Evolutionary conservation across 352 stramenopile genomes (phyloP), one percentile per base, ranked within the genome.

Genomic region (Pythium scleroteichum): DNA sequence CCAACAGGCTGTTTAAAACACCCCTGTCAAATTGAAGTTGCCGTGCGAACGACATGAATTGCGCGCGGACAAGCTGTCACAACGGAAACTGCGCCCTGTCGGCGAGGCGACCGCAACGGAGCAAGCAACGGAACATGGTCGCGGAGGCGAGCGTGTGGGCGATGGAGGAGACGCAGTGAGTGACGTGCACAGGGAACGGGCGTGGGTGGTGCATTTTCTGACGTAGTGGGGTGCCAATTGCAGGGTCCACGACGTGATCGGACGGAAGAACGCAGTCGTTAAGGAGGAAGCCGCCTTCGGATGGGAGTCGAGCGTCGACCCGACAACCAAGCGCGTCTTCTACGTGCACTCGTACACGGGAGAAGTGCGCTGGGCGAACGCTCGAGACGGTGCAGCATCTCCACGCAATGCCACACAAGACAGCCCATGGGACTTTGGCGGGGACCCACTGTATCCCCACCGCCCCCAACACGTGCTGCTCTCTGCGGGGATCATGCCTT

Each of bases 321-420:
- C 51, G 45, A 68, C 66, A 46, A 75, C 55, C 44, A 84, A 85
- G 22, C 54, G 82, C 27, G 52, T 72, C 23, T 92, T 77, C 62
- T 85, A 81, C 27, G 44, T 88, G 47, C 82, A 92, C 55, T 82
- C 62, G 53, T 81, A 88, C 62, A 92, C 82, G 22, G 82, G 82
- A 0, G 82, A 92, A 77, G 78, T 90, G 59, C 75, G 76, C n/a
- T 91, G 79, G 79, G 12, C 39, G 17, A 27, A 4, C 8, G 14
- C 41, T 12, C 3, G 19, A 26, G 17, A 27, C 1, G 16, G 13
- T 4, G 20, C 7, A 22, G n/a, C 39, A 13, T 44, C 39, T 44
- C 3, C 39, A 17, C 39, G 39, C 39, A 13, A 19, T n/a, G 39
- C 6, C 39, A 44, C 39, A 44, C 39, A 17, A n/a, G 14, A 35